Evolutionary conservation across 2,329 filamentous ascomycete species (phyloP), one percentile per base, ranked within the genome.

Genomic region (Fusarium nodosum): DNA sequence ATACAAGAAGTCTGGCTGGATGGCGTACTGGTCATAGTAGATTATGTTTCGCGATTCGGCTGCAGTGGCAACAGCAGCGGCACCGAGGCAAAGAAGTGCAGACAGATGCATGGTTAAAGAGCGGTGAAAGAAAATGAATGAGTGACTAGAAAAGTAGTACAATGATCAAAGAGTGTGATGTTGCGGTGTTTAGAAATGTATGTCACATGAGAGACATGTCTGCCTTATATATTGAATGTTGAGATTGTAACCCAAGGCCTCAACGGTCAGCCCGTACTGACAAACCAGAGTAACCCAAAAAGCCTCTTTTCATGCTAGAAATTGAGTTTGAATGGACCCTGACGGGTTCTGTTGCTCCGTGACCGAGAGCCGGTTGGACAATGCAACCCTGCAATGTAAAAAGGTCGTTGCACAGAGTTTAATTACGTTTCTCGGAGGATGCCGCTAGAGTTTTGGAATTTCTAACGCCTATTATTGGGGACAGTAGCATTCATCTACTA

Each of bases 11-110:
- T 0, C 1, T 0, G 30, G 7, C 72, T 8, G 30, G 7, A 72
- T 8, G 7, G n/a, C 82, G 69, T 72, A 85, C 81, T 84, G 64
- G 66, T 85, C 83, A 69, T 81, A 81, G 66, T 85, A 85, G 77
- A 84, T 82, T 64, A 77, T 60, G 56, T 76, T 78, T 38, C 74
- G 68, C 1, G 76, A 72, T n/a, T 67, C 42, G 4, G 74, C 68
- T 24, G 74, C 61, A 24, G 15, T 33, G 12, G 42, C 16, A 31
- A 54, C 36, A 8, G 62, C 39, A 18, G 15, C 48, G 42, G 54
- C 54, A 1, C 60, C 31, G 0, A 65, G 28, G 42, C 61, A 31
- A 0, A 65, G 12, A 0, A 60, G 6, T 4, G 44, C 16, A 11
- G 61, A 33, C 3, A 65, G 7, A 22, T 26, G 60, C 62, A 65